Conservation (phyloP, 352 stramenopile genomes). For the Phytopythium litorale region DNA sequence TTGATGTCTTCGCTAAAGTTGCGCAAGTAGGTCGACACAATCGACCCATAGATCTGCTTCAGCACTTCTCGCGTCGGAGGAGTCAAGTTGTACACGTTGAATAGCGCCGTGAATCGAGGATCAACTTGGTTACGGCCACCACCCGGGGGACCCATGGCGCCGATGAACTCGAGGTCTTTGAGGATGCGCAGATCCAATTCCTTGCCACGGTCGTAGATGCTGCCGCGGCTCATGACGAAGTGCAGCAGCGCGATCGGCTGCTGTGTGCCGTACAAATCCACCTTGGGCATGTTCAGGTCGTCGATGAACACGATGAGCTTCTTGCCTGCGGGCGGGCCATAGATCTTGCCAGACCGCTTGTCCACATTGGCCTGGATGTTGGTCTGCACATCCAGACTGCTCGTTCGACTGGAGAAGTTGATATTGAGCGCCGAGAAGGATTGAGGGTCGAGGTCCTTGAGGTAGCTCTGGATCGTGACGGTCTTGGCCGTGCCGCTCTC, state of each 20-base stretch:
- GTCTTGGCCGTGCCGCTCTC: constrained; percentile 95
- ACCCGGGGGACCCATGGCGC: constrained; percentile 93
- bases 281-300: constrained; percentile 97
- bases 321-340: constrained; percentile 91
- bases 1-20: constrained; percentile 90
- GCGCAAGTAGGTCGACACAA: constrained; percentile 86
- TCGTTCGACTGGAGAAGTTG: constrained; percentile 94
- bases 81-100: constrained; percentile 96
- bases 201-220: constrained; percentile 94
- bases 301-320: constrained; percentile 95
- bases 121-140: constrained; percentile 94
- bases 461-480: constrained; percentile 94
- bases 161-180: constrained; percentile 93
- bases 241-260: constrained; percentile 94
- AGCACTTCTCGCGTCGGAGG: constrained; percentile 89
- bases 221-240: constrained; percentile 90
- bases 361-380: constrained; percentile 96
- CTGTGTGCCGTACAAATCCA: constrained; percentile 95
- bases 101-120: constrained; percentile 92
- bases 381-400: constrained; percentile 90
- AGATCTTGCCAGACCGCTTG: constrained; percentile 94
- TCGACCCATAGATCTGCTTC: constrained; percentile 92
- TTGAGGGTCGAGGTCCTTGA: constrained; percentile 76
- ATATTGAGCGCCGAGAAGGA: constrained; percentile 72
- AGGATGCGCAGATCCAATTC: constrained; percentile 92